Conservation (phyloP, 495 filamentous ascomycete genomes). For the Penicillium egyptiacum region DNA sequence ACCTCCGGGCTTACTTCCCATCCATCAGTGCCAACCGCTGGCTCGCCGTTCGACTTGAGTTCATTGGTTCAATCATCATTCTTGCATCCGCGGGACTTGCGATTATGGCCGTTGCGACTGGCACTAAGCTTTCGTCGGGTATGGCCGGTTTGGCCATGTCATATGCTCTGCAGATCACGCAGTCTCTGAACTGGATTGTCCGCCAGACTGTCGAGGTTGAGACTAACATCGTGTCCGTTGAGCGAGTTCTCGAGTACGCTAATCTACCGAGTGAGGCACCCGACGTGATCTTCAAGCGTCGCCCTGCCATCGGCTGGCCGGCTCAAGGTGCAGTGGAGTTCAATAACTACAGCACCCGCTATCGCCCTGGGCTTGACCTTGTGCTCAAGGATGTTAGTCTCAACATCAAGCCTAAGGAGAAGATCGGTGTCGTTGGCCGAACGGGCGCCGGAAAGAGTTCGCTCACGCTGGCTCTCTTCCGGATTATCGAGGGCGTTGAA, state of each 20-base stretch:
- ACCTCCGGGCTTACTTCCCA: slow-evolving; percentile 93
- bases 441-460: slow-evolving; percentile 98
- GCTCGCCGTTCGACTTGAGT: slow-evolving; percentile 93
- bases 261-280: slow-evolving; percentile 91
- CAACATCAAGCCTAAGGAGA: slow-evolving; percentile 91
- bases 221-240: slow-evolving; percentile 98
- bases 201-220: slow-evolving; percentile 98
- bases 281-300: slow-evolving; percentile 84
- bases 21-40: slow-evolving; percentile 95
- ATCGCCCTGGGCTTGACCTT: slow-evolving; percentile 82
- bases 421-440: slow-evolving; percentile 95
- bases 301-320: slow-evolving; percentile 90
- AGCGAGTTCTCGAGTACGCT: slow-evolving; percentile 96
- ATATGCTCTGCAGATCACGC: slow-evolving; percentile 94
- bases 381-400: slow-evolving; percentile 91
- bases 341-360: slow-evolving; percentile 89
- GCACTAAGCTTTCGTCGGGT: slow-evolving; percentile 67
- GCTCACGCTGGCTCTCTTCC: slow-evolving; percentile 88
- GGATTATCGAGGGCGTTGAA: slow-evolving; percentile 83
- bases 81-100: slow-evolving; percentile 80
- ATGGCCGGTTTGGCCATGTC: slow-evolving; percentile 94
- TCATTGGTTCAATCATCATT: slow-evolving; percentile 95
- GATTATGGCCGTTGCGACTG: slow-evolving; percentile 74
- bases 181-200: slow-evolving; percentile 99
- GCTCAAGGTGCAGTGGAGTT: slow-evolving; percentile 87